Evolutionary conservation across 1,139 yeast genomes (phyloP).

Genomic region (Hansenula lynferdii): DNA sequence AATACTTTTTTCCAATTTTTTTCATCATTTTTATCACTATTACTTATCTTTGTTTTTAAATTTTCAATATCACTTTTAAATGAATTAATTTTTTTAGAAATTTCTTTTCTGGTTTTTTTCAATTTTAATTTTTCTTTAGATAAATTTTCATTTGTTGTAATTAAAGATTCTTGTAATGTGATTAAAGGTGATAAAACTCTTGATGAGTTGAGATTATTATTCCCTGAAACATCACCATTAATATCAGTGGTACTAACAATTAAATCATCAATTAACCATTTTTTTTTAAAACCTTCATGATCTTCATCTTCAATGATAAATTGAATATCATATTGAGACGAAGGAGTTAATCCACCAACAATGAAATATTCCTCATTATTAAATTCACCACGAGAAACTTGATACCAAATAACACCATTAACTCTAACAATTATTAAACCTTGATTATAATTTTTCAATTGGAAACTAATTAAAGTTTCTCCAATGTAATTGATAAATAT

Average conservation of each 20-base stretch:
- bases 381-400: conserved; percentile 37
- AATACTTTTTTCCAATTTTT: conserved; percentile 40
- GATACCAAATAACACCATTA: conserved; percentile 61
- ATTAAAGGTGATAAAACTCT: conserved; percentile 42
- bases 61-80: conserved; percentile 54
- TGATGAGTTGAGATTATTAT: conserved; percentile 3
- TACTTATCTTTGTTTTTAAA: conserved; percentile 44
- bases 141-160: conserved; percentile 54
- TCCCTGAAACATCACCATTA: conserved; percentile 16
- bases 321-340: conserved; percentile 65
- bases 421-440: conserved; percentile 43
- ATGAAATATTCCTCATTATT: conserved; percentile 40
- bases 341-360: conserved; percentile 62
- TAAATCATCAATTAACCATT: conserved; percentile 36
- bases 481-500: conserved; percentile 50
- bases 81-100: conserved; percentile 48
- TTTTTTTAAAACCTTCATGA: conserved; percentile 23
- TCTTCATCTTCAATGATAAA: conserved; percentile 38
- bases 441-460: conserved; percentile 32
- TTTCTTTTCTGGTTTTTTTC: conserved; percentile 60
- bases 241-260: conserved; percentile 34
- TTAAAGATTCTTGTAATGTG: conserved; percentile 59
- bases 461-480: conserved; percentile 44
- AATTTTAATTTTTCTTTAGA: conserved; percentile 44
- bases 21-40: conserved; percentile 40